Percentiles rank a stretch among this genome's conserved stretches.
Conservation (phyloP, 768 basidiomycete species). For the Hypholoma fasciculare region DNA sequence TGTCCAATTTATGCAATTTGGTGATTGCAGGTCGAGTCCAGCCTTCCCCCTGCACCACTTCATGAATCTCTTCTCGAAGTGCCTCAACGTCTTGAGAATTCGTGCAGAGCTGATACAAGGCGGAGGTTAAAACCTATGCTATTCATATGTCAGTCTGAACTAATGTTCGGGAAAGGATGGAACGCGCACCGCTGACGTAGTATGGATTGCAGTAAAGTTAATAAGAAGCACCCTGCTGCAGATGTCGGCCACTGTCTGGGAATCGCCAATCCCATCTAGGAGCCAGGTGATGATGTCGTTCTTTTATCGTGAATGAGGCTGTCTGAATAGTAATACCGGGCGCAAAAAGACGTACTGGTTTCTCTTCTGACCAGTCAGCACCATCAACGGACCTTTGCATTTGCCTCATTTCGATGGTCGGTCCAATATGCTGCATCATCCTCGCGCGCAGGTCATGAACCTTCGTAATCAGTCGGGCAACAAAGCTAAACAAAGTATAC, state of each 20-base stretch:
- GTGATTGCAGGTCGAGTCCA: conserved; percentile 35
- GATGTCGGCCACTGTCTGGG: conserved; percentile 2
- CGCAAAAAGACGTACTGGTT: no score
- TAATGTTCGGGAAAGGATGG: neutral
- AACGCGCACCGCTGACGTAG: conserved; percentile 34
- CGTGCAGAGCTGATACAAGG: conserved; percentile 34
- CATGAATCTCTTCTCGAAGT: conserved; percentile 44
- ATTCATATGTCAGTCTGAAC: neutral
- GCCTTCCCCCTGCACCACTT: conserved; percentile 28
- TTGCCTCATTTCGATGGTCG: neutral
- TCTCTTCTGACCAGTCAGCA: neutral
- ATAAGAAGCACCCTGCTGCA: neutral
- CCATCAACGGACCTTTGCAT: no score
- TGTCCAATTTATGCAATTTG: conserved; percentile 45
- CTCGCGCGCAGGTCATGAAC: neutral
- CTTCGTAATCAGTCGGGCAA: conserved; percentile 10
- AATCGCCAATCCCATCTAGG: neutral
- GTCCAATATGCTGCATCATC: neutral
- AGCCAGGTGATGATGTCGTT: conserved; percentile 3
- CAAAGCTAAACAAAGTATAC: neutral
- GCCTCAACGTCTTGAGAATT: conserved; percentile 30
- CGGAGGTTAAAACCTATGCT: conserved; percentile 32
- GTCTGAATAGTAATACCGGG: no score
- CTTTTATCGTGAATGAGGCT: no score
- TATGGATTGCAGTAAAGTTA: conserved; percentile 42